Conservation (phyloP, 768 basidiomycete species). For the Calvatia gigantea region DNA sequence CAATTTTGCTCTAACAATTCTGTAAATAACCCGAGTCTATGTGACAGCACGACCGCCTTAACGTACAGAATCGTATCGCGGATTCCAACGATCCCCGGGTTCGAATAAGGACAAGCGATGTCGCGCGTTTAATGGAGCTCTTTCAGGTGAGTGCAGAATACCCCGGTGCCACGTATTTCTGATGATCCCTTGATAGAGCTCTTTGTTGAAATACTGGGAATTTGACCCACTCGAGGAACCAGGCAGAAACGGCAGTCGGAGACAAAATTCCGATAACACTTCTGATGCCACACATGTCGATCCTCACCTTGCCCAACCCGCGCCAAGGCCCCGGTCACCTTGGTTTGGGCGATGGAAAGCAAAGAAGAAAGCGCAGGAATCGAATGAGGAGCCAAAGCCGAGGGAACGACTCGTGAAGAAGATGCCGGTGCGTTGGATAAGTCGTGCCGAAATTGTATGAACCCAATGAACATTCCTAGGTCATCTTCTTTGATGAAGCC, state of each 20-base stretch:
- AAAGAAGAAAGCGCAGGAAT: conserved; percentile 12
- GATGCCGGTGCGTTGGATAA: conserved; percentile 49
- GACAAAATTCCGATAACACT: conserved; percentile 26
- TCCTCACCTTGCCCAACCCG: conserved; percentile 22
- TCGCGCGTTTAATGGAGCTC: conserved; percentile 81
- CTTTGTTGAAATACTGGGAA: conserved; percentile 69
- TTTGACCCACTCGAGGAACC: conserved; percentile 40
- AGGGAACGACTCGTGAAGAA: conserved; percentile 48
- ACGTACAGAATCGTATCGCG: conserved; percentile 58
- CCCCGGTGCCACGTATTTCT: background rate
- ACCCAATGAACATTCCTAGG: conserved; percentile 24
- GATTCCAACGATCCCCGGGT: conserved; percentile 39
- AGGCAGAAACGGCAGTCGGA: conserved; percentile 20
- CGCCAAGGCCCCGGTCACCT: conserved; percentile 21
- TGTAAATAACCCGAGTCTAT: background rate
- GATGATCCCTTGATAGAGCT: conserved; percentile 38
- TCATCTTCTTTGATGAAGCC: conserved; percentile 81
- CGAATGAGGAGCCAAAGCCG: conserved; percentile 29
- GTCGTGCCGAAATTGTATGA: background rate
- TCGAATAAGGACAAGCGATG: conserved; percentile 68
- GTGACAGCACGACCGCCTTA: conserved; percentile 69
- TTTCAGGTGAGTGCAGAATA: conserved; percentile 52
- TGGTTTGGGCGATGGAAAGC: conserved; percentile 32
- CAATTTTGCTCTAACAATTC: background rate
- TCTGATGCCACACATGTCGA: conserved; percentile 41